These are phyloP conservation scores for Hymenoscyphus occultus DNA, from an alignment of 2,329 filamentous ascomycete genomes.

Conservation along the genomic window DNA sequence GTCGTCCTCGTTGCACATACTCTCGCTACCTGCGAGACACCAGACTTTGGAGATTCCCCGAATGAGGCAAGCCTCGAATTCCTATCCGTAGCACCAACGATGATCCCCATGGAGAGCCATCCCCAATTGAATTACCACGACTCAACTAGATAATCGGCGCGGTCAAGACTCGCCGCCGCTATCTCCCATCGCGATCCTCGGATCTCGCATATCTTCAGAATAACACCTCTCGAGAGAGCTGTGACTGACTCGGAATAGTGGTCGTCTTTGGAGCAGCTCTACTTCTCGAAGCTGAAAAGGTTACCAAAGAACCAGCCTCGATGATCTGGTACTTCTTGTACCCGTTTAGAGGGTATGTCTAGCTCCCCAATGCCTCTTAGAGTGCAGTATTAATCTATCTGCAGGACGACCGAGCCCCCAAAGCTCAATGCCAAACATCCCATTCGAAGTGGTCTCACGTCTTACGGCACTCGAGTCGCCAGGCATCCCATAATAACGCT, in stretches of 20 bases:
- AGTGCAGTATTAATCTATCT: constrained; percentile 19
- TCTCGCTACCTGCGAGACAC: not conserved
- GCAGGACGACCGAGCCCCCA: constrained; percentile 72
- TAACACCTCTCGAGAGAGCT: not conserved
- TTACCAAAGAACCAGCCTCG: constrained; percentile 23
- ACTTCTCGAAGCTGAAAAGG: constrained; percentile 22
- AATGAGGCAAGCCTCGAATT: not conserved
- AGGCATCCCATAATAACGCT: constrained; percentile 73
- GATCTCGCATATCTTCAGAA: not conserved
- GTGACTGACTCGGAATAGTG: constrained; percentile 12
- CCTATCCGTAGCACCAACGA: constrained; percentile 7
- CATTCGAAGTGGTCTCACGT: constrained; percentile 61
- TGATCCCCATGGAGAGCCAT: constrained; percentile 9
- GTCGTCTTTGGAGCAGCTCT: constrained; percentile 18
- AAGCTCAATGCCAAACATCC: constrained; percentile 62
- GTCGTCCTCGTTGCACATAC: not conserved
- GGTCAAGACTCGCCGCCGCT: not conserved
- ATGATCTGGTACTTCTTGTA: constrained; percentile 79
- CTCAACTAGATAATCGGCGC: not conserved
- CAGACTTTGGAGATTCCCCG: not conserved
- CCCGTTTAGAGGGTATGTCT: constrained; percentile 66
- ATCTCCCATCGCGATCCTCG: not conserved
- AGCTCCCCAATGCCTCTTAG: not conserved
- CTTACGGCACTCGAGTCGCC: constrained; percentile 68
- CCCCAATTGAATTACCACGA: not conserved